Conservation (phyloP, 306 rosid species). For the Echinosophora koreensis region DNA sequence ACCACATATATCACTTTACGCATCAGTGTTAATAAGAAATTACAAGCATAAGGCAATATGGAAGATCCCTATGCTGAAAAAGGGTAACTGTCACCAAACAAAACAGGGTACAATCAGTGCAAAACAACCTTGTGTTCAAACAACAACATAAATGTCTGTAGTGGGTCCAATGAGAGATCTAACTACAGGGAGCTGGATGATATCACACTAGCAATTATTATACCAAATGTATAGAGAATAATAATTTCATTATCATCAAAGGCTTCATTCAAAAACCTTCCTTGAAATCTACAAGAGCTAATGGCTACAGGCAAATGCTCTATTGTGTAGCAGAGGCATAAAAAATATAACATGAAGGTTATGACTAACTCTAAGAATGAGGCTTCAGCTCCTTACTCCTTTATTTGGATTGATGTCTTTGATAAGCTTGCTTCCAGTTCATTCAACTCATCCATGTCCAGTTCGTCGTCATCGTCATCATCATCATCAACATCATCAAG, state of each 20-base stretch:
- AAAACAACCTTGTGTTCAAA: conserved; percentile 23
- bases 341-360: neutral
- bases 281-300: neutral
- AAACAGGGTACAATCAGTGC: neutral
- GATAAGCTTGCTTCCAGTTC: conserved; percentile 80
- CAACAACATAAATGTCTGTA: conserved; percentile 16
- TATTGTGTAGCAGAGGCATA: neutral
- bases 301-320: conserved; percentile 27
- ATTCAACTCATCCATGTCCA: conserved; percentile 73
- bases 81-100: conserved; percentile 22
- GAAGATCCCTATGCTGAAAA: conserved; percentile 7
- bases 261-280: neutral
- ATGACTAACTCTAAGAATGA: conserved; percentile 41
- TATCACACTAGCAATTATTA: conserved; percentile 32
- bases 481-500: conserved; percentile 42
- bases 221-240: conserved; percentile 1
- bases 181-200: conserved; percentile 6
- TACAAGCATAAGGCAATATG: conserved; percentile 9
- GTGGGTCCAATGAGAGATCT: neutral
- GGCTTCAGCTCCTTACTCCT: conserved; percentile 59
- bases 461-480: conserved; percentile 55
- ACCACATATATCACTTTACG: conserved; percentile 3
- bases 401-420: conserved; percentile 62
- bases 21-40: conserved; percentile 12
- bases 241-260: conserved; percentile 37